A percentile compares a stretch with the other conserved stretches of the same genome.
phyloP scores from a whole-genome alignment of 2,329 filamentous ascomycete genomes.

The Akanthomyces dipterigenus region DNA sequence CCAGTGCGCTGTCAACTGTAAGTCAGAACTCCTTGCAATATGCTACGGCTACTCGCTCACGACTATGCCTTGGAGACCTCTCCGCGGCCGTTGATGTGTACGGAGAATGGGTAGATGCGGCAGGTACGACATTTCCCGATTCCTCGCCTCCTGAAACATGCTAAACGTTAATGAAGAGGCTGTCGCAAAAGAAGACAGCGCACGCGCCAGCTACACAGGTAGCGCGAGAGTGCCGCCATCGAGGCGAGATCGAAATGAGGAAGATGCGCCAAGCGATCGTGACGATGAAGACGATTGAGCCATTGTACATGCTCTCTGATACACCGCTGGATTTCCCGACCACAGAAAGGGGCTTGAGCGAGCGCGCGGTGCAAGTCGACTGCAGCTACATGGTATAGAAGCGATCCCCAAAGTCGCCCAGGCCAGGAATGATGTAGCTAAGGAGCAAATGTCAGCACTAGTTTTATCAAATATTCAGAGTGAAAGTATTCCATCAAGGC shows the following conservation, averaged over 20 bases:
- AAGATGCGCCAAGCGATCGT: slow-evolving; percentile 31
- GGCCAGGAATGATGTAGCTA: slow-evolving; percentile 89
- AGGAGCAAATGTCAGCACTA: slow-evolving; percentile 11
- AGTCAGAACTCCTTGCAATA: slow-evolving; percentile 22
- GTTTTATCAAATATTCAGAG: background rate
- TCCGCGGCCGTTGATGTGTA: slow-evolving; percentile 93
- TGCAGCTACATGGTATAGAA: slow-evolving; percentile 75
- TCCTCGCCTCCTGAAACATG: background rate
- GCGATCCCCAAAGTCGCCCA: slow-evolving; percentile 92
- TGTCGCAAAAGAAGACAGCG: slow-evolving; percentile 41
- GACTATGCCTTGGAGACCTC: slow-evolving; percentile 53
- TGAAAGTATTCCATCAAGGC: slow-evolving; percentile 24
- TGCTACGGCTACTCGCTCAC: slow-evolving; percentile 10
- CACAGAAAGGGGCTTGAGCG: background rate
- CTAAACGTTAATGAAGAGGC: slow-evolving; percentile 32
- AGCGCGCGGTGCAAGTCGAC: background rate
- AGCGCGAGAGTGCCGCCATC: slow-evolving; percentile 18
- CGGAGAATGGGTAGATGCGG: slow-evolving; percentile 93
- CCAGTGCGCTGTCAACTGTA: slow-evolving; percentile 89
- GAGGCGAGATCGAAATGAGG: slow-evolving; percentile 17
- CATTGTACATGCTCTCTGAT: background rate
- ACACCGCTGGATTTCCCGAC: background rate
- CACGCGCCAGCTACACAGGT: slow-evolving; percentile 22
- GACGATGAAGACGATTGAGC: slow-evolving; percentile 52
- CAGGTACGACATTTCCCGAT: slow-evolving; percentile 35